phyloP scores from a whole-genome alignment of 1,139 yeast species.

The Geotrichum bryndzae region DNA sequence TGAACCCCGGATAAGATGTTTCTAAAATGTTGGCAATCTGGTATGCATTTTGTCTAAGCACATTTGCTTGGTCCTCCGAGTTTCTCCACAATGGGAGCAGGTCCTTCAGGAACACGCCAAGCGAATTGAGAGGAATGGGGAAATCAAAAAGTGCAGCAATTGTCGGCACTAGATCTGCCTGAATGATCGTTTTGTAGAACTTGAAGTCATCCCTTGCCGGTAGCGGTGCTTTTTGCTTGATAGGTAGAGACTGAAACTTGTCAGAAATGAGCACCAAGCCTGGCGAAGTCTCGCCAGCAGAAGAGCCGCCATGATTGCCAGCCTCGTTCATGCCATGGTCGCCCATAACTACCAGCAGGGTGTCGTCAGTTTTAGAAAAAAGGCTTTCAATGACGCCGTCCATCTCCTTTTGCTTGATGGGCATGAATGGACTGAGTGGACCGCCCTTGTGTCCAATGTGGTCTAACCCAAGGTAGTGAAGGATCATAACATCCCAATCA shows the following conservation, averaged over 20 bases:
- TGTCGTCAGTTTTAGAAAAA: constrained; percentile 49
- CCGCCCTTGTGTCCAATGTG: constrained; percentile 98
- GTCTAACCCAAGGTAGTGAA: constrained; percentile 90
- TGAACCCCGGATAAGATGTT: constrained; percentile 21
- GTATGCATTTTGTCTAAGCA: constrained; percentile 53
- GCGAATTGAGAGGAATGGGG: constrained; percentile 79
- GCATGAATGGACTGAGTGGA: constrained; percentile 74
- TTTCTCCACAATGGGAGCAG: constrained; percentile 50
- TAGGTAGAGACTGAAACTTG: constrained; percentile 38
- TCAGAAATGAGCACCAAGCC: constrained; percentile 68
- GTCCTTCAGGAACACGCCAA: constrained; percentile 64
- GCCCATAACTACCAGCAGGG: constrained; percentile 74
- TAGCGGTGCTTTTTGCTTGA: constrained; percentile 32
- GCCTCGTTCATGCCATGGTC: constrained; percentile 89
- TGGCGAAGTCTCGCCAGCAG: constrained; percentile 85
- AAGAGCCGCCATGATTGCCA: constrained; percentile 96
- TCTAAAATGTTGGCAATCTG: constrained; percentile 43
- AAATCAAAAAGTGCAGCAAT: constrained; percentile 64
- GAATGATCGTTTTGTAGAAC: constrained; percentile 56
- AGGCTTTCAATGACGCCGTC: constrained; percentile 55
- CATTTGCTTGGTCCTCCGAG: constrained; percentile 33
- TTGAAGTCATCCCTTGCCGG: constrained; percentile 45
- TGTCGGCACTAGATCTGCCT: constrained; percentile 86
- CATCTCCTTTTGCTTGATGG: constrained; percentile 77
- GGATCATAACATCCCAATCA: constrained; percentile 77